These are phyloP conservation scores for Termitomyces sp. DNA, from an alignment of 768 basidiomycete species.

Conservation along the genomic window DNA sequence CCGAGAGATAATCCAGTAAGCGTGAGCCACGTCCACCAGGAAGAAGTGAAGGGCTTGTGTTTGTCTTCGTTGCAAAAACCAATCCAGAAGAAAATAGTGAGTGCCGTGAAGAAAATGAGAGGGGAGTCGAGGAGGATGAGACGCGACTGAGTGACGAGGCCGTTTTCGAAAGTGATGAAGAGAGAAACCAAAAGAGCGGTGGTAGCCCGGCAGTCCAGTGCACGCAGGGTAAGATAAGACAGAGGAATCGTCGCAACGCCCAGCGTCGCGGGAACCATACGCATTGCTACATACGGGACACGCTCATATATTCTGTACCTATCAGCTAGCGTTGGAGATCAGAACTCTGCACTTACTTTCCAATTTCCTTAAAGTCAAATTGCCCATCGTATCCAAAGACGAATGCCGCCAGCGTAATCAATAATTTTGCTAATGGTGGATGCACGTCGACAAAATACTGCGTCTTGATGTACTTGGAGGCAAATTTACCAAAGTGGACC, in stretches of 20 bases:
- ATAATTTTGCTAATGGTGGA: constrained; percentile 91
- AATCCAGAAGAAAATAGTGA: constrained; percentile 82
- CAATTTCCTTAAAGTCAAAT: constrained; percentile 98
- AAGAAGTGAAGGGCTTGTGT: constrained; percentile 71
- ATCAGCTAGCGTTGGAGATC: neutral
- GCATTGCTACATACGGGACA: constrained; percentile 96
- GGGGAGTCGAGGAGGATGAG: constrained; percentile 97
- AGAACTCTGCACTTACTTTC: constrained; percentile 59
- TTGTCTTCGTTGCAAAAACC: constrained; percentile 91
- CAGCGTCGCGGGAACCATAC: constrained; percentile 85
- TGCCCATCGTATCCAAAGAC: constrained; percentile 85
- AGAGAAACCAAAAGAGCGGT: constrained; percentile 88
- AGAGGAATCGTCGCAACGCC: constrained; percentile 88
- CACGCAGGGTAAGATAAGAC: constrained; percentile 90
- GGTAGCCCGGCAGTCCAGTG: constrained; percentile 86
- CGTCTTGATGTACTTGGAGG: constrained; percentile 88
- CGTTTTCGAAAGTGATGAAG: constrained; percentile 96
- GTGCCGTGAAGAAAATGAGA: constrained; percentile 96
- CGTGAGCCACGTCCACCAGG: constrained; percentile 92
- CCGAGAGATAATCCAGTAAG: constrained; percentile 88
- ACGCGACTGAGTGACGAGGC: constrained; percentile 90
- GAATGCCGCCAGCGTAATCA: constrained; percentile 89
- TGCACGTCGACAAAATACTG: constrained; percentile 94
- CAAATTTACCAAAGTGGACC: constrained; percentile 98
- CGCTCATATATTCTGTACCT: constrained; percentile 64